These are phyloP conservation scores for Orbilia oligospora DNA, from an alignment of 2,329 filamentous ascomycete genomes.

Conservation along the genomic window DNA sequence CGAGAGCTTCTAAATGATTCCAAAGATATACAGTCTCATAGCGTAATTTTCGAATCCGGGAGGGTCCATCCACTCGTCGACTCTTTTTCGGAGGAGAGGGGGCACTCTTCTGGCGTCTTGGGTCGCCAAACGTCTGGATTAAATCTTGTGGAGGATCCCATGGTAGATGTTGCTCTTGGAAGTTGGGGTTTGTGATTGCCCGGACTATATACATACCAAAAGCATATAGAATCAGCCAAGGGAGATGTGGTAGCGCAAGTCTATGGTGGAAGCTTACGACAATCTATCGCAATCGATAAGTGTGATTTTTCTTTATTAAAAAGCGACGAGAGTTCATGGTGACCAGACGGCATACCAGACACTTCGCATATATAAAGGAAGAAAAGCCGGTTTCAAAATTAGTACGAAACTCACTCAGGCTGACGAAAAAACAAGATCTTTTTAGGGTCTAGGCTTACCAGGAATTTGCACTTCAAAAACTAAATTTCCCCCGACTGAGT, in stretches of 20 bases:
- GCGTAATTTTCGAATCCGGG: background rate
- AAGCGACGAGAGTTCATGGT: constrained; percentile 28
- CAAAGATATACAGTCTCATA: background rate
- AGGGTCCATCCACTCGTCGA: background rate
- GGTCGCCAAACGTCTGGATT: too few species aligned
- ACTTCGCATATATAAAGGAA: too few species aligned
- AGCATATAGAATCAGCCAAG: too few species aligned
- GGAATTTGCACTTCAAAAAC: constrained; percentile 13
- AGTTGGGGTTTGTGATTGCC: constrained; percentile 9
- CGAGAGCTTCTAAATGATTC: background rate
- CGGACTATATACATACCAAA: constrained; percentile 12
- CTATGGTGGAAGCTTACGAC: too few species aligned
- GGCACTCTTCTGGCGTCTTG: too few species aligned
- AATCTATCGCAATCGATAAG: constrained; percentile 23
- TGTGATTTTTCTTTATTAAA: constrained; percentile 29
- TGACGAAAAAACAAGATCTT: too few species aligned
- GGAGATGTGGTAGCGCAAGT: too few species aligned
- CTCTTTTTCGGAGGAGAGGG: too few species aligned
- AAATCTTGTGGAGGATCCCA: background rate
- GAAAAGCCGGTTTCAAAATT: too few species aligned
- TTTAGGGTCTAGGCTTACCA: background rate
- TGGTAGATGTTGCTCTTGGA: constrained; percentile 16
- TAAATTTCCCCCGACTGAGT: constrained; percentile 1
- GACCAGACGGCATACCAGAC: constrained; percentile 8
- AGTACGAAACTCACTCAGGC: too few species aligned